Evolutionary conservation across 2,329 filamentous ascomycete species (phyloP).

Genomic region (Xylaria multiplex): DNA sequence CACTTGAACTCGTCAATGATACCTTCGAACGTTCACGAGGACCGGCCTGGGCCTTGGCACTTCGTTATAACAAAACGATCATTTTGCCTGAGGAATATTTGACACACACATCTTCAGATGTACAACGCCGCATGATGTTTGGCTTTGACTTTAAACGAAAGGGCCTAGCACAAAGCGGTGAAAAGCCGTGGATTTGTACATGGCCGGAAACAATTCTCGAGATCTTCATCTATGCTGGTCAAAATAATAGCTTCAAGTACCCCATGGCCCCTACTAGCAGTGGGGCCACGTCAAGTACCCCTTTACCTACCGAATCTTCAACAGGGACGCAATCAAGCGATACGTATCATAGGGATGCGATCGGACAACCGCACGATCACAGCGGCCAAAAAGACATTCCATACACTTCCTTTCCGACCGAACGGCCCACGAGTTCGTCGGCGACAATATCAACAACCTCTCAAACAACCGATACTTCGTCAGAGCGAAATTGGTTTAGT

Average conservation of each 20-base stretch:
- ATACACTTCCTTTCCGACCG: not conserved
- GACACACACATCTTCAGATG: conserved; percentile 18
- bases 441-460: conserved; percentile 22
- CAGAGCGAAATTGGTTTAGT: conserved; percentile 30
- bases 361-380: conserved; percentile 6
- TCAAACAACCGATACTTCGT: conserved; percentile 30
- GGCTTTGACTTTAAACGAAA: conserved; percentile 52
- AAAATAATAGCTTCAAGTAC: conserved; percentile 57
- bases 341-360: conserved; percentile 5
- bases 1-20: conserved; percentile 63
- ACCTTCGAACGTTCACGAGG: conserved; percentile 59
- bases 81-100: conserved; percentile 59
- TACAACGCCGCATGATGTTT: conserved; percentile 46
- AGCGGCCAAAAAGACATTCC: not conserved
- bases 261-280: conserved; percentile 20
- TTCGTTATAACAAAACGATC: conserved; percentile 66
- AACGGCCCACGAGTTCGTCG: not conserved
- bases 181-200: conserved; percentile 67
- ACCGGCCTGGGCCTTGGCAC: conserved; percentile 65
- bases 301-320: conserved; percentile 5
- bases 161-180: conserved; percentile 55
- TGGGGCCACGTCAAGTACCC: conserved; percentile 7
- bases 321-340: conserved; percentile 2
- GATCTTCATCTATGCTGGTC: conserved; percentile 65
- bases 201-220: conserved; percentile 67